These are phyloP conservation scores for Citrus sinensis DNA, from an alignment of 345 rosid genomes.

Conservation along the genomic window DVS_A1.0 CM039164.1:546501-547000, in stretches of 20 bases:
- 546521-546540: slow-evolving; percentile 68
- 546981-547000: too few species aligned
- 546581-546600: slow-evolving; percentile 49
- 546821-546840: slow-evolving; percentile 70
- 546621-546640: slow-evolving; percentile 63
- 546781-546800: slow-evolving; percentile 96
- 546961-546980: too few species aligned
- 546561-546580: slow-evolving; percentile 54
- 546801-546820: slow-evolving; percentile 73
- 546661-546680: slow-evolving; percentile 20
- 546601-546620: slow-evolving; percentile 82
- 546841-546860: slow-evolving; percentile 26
- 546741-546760: not conserved
- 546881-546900: too few species aligned
- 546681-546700: not conserved
- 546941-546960: too few species aligned
- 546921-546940: too few species aligned
- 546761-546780: not conserved
- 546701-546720: not conserved
- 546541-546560: slow-evolving; percentile 65
- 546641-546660: slow-evolving; percentile 69
- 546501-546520: slow-evolving; percentile 45
- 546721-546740: not conserved
- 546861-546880: slow-evolving; percentile 13
- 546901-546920: too few species aligned